These are phyloP conservation scores for Wickerhamiella qilinensis DNA, from an alignment of 805 yeast species.

Conservation along the genomic window DNA sequence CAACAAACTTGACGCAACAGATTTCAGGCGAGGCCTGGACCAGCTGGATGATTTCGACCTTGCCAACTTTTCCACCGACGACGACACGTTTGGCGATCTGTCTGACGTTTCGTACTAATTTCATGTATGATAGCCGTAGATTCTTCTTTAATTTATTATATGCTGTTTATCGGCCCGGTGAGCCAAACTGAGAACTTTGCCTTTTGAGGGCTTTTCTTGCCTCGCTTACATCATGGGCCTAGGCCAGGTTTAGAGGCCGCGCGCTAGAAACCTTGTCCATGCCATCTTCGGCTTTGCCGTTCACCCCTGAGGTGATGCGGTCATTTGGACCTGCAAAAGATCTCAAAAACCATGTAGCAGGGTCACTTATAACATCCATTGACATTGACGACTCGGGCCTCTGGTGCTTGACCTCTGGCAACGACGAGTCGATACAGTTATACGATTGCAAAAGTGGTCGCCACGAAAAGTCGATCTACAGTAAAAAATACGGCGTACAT, in stretches of 20 bases:
- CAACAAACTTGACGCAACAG: slow-evolving; percentile 3
- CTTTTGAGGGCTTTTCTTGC: too few relatives aligned
- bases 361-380: slow-evolving; percentile 22
- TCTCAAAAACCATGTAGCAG: slow-evolving; percentile 1
- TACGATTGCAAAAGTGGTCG: slow-evolving; percentile 60
- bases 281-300: background rate
- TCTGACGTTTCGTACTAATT: background rate
- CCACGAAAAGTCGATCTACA: slow-evolving; percentile 43
- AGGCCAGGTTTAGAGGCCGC: too few relatives aligned
- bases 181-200: too few relatives aligned
- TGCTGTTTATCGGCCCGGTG: background rate
- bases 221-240: too few relatives aligned
- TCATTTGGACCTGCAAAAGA: slow-evolving; percentile 6
- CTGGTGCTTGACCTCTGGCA: slow-evolving; percentile 56
- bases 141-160: too few relatives aligned
- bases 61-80: background rate
- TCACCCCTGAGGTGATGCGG: slow-evolving; percentile 2
- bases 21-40: slow-evolving; percentile 2
- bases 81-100: background rate
- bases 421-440: slow-evolving; percentile 68
- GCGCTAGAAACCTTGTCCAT: too few relatives aligned
- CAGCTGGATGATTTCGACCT: slow-evolving; percentile 7
- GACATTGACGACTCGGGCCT: slow-evolving; percentile 79
- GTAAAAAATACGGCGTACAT: slow-evolving; percentile 87
- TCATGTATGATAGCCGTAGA: background rate